Conservation (phyloP, 768 basidiomycete genomes). For the Lentinula lateritia region DNA sequence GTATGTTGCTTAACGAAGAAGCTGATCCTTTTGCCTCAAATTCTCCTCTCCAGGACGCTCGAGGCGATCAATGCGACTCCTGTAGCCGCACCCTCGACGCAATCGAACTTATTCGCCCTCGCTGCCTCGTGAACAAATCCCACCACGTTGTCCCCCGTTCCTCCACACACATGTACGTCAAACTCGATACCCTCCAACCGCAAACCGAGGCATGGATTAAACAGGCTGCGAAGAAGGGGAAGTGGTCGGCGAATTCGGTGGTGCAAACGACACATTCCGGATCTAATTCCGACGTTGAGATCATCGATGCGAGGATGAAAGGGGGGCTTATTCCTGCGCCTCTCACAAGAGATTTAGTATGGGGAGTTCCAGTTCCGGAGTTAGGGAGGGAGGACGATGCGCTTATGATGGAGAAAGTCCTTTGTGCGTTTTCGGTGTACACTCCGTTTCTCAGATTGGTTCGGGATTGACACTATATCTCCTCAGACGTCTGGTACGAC, state of each 20-base stretch:
- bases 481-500: slow-evolving; percentile 67
- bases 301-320: slow-evolving; percentile 86
- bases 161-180: slow-evolving; percentile 90
- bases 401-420: slow-evolving; percentile 90
- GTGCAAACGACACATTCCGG: slow-evolving; percentile 27
- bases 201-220: slow-evolving; percentile 86
- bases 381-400: slow-evolving; percentile 65
- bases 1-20: slow-evolving; percentile 29
- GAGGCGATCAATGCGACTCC: slow-evolving; percentile 96
- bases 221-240: slow-evolving; percentile 69
- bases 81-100: slow-evolving; percentile 92
- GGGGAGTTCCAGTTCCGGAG: slow-evolving; percentile 92
- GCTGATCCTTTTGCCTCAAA: neutral
- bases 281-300: slow-evolving; percentile 70
- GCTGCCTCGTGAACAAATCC: slow-evolving; percentile 80
- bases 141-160: slow-evolving; percentile 72
- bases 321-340: slow-evolving; percentile 84
- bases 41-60: slow-evolving; percentile 62
- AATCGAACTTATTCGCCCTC: slow-evolving; percentile 89
- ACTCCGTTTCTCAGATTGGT: neutral
- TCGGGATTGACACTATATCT: neutral
- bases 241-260: slow-evolving; percentile 91
- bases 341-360: slow-evolving; percentile 88
- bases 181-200: slow-evolving; percentile 78
- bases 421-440: slow-evolving; percentile 59